Base-by-base conservation (phyloP, 2,329 filamentous ascomycete species). In the Calonectria honghensis region DNA sequence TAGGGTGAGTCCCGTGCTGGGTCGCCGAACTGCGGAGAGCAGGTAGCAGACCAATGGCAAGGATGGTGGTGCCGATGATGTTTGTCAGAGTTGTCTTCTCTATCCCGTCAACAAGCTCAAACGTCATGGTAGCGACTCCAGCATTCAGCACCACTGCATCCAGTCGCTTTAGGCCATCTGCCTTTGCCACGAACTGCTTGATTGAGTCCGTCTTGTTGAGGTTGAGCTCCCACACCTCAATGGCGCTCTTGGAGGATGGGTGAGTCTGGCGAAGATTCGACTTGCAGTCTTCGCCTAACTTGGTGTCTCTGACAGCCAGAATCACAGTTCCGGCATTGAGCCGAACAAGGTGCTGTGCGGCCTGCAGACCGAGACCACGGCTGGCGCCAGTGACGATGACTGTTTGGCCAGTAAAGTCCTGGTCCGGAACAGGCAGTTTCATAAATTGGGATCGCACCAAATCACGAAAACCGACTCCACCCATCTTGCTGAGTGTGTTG, bases 81-180 rank as follows among this genome's bases (percentile, higher is more conserved):
- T 63, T 63, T 11, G 57, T 63, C 6, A 63, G 57, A 2, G 35
- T 63, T 16, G 57, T 63, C 18, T 63, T 63, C 27, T 63, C 57
- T 18, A 63, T 24, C 2, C 57, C 57, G 14, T 63, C 57, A 41
- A 63, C 37, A 10, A 63, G 57, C 3, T 63, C 35, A 31, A 63
- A 63, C 24, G 57, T 29, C 57, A 63, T 63, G 16, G 57, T 63
- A 13, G 57, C 57, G 14, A 63, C 57, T 20, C 57, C 57, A 18
- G 57, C 57, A 63, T 63, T 63, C 6, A 63, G 32, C n/a, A 63
- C 57, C 7, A 63, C 57, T 10, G 57, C 57, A 41, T 63, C 57
- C n/a, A 63, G n/a, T 6, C 37, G 57, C 37, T 16, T 7, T 2
- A 63, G 57, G 4, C 32, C 24, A 20, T 41, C 37, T 3, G 16